Percentiles rank a stretch among this genome's conserved stretches.
Evolutionary conservation across 2,329 filamentous ascomycete species (phyloP).

Genomic region (Cladobotryum protrusum): DNA sequence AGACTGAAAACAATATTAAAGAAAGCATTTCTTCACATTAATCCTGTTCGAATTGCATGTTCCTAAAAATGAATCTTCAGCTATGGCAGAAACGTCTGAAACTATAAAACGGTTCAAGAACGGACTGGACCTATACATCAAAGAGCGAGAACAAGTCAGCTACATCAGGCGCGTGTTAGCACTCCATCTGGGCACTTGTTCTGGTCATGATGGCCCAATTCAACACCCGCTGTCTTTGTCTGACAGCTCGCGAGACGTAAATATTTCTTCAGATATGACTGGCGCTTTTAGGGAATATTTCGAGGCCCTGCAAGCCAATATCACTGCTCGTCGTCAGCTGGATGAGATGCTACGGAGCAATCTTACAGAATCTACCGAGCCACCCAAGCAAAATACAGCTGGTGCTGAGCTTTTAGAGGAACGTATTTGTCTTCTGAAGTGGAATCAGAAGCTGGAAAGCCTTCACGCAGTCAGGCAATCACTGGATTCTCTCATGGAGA

Average conservation of each 20-base stretch:
- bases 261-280: constrained; percentile 31
- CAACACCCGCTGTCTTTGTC: constrained; percentile 44
- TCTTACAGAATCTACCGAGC: constrained; percentile 15
- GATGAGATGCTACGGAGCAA: constrained; percentile 27
- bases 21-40: too few relatives aligned
- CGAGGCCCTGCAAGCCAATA: constrained; percentile 46
- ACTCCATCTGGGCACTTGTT: constrained; percentile 44
- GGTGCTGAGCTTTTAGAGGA: constrained; percentile 35
- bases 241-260: constrained; percentile 31
- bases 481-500: constrained; percentile 44
- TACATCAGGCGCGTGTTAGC: constrained; percentile 51
- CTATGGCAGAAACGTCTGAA: constrained; percentile 29
- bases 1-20: too few relatives aligned
- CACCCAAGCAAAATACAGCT: constrained; percentile 13
- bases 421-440: constrained; percentile 44
- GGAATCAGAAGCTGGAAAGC: constrained; percentile 46
- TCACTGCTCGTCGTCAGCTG: constrained; percentile 45
- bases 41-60: too few relatives aligned
- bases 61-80: constrained; percentile 4
- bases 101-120: constrained; percentile 32
- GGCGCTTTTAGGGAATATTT: constrained; percentile 51
- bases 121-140: constrained; percentile 47
- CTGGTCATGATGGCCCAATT: constrained; percentile 34
- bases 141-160: constrained; percentile 50
- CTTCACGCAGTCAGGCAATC: constrained; percentile 46